phyloP scores from a whole-genome alignment of 306 rosid genomes.

The Acacia confusa region DNA sequence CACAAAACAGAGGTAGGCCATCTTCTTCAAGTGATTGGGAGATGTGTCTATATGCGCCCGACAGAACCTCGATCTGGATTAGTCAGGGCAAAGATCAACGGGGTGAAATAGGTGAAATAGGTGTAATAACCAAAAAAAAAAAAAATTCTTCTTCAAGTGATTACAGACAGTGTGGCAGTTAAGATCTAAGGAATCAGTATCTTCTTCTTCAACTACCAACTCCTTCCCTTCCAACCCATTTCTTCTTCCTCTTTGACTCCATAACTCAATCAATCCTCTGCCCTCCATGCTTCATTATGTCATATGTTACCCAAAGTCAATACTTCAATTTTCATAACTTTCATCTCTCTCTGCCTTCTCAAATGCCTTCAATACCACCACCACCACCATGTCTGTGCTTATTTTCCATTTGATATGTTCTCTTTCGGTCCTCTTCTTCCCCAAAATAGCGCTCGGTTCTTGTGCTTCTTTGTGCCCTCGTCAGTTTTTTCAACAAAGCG shows the following conservation, averaged over 20 bases:
- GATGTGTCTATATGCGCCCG: too few species aligned
- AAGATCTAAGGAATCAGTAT: conserved; percentile 30
- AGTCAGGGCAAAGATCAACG: too few species aligned
- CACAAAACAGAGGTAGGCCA: background rate
- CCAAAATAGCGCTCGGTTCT: conserved; percentile 28
- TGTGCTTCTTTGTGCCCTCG: conserved; percentile 60
- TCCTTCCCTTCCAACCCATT: conserved; percentile 25
- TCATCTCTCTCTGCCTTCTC: conserved; percentile 29
- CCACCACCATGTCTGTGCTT: conserved; percentile 45
- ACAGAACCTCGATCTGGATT: too few species aligned
- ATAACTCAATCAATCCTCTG: conserved; percentile 11
- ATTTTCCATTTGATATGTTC: conserved; percentile 38
- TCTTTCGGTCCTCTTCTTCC: background rate
- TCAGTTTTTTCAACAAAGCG: conserved; percentile 44
- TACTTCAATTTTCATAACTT: conserved; percentile 25
- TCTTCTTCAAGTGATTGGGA: background rate
- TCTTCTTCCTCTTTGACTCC: conserved; percentile 19
- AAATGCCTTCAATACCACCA: conserved; percentile 24
- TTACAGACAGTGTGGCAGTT: conserved; percentile 12
- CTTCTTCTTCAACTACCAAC: conserved; percentile 37
- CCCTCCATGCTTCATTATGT: conserved; percentile 38
- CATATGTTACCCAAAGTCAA: conserved; percentile 26
- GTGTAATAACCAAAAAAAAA: too few species aligned
- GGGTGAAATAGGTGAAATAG: too few species aligned
- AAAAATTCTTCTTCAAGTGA: too few species aligned